These are phyloP conservation scores for Cryptococcus hybrid DNA, from an alignment of 1,284 basidiomycete species.

Conservation along the genomic window DNA sequence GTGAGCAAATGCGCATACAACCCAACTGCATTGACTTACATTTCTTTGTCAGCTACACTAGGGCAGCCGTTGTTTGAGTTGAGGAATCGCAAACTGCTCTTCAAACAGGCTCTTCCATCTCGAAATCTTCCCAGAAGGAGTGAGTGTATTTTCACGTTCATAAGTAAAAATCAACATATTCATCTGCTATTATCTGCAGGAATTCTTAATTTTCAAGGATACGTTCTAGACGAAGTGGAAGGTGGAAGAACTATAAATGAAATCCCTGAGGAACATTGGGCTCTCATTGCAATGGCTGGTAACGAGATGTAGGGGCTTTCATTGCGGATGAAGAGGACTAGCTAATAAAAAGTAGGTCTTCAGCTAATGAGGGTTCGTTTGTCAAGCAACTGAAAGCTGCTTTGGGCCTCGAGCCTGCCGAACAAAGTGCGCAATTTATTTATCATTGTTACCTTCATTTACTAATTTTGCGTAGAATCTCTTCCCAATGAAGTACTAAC, in stretches of 20 bases:
- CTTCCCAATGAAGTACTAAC: constrained; percentile 21
- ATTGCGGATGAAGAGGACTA: neutral
- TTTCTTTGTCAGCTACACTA: neutral
- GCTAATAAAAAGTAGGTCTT: constrained; percentile 16
- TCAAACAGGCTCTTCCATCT: constrained; percentile 21
- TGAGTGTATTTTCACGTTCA: constrained; percentile 10
- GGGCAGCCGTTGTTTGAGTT: constrained; percentile 22
- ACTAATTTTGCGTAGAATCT: constrained; percentile 12
- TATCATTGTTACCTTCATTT: neutral
- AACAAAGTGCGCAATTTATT: constrained; percentile 12
- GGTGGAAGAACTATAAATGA: constrained; percentile 16
- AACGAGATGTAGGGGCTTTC: constrained; percentile 32
- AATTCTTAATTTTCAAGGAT: constrained; percentile 20
- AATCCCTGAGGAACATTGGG: constrained; percentile 34
- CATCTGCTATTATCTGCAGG: constrained; percentile 8
- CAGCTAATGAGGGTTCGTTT: constrained; percentile 25
- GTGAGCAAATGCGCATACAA: neutral
- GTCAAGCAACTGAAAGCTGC: constrained; percentile 32
- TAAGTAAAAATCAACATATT: neutral
- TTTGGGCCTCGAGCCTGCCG: constrained; percentile 14
- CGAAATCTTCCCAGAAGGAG: constrained; percentile 24
- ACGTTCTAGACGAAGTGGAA: constrained; percentile 32
- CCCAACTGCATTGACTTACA: too few relatives aligned
- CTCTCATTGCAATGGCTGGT: constrained; percentile 35
- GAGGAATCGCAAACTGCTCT: constrained; percentile 28